phyloP scores from a whole-genome alignment of 768 basidiomycete genomes.

The Postia placenta region DNA sequence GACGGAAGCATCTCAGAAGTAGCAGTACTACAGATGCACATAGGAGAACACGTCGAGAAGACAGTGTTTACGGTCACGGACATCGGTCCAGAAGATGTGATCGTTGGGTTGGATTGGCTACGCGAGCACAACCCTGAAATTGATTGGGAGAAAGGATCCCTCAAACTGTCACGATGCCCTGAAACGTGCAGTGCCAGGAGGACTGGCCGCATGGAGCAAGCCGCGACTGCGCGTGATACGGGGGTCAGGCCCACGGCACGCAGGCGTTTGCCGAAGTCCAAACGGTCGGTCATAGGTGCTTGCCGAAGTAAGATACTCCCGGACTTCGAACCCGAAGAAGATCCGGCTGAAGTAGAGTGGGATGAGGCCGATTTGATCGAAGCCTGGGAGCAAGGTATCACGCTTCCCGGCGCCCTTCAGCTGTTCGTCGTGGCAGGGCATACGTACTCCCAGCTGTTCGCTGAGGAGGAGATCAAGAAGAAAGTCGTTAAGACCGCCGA shows the following conservation, averaged over 20 bases:
- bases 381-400: background rate
- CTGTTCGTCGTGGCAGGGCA: background rate
- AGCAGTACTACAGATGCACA: background rate
- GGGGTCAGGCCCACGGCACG: background rate
- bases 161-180: conserved; percentile 16
- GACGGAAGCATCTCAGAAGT: background rate
- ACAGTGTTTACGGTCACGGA: background rate
- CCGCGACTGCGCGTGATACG: background rate
- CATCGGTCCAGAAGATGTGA: conserved; percentile 12
- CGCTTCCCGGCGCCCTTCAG: background rate
- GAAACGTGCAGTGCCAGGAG: conserved; percentile 1
- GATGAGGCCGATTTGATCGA: background rate
- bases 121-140: conserved; percentile 26
- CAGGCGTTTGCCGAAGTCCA: background rate
- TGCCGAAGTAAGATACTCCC: background rate
- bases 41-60: conserved; percentile 1
- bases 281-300: background rate
- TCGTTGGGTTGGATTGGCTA: conserved; percentile 34
- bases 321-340: background rate
- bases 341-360: background rate
- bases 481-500: background rate
- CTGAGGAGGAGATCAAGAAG: background rate
- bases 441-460: background rate
- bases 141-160: conserved; percentile 26
- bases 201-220: background rate